Conservation (phyloP, 176 grass and related monocot species). For the Metroxylon sagu region DNA sequence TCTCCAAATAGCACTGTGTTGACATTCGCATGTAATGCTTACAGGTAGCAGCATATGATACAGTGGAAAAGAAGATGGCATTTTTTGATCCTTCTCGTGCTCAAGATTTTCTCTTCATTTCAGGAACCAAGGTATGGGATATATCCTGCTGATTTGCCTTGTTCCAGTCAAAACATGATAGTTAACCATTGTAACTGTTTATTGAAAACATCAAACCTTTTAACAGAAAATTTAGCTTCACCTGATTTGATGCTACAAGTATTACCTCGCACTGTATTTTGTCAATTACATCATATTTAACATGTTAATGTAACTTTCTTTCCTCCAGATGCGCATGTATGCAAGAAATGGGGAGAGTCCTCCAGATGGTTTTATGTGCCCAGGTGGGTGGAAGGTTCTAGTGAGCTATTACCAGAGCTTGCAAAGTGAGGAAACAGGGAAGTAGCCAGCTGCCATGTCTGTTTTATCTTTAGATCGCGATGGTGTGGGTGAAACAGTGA, state of each 20-base stretch:
- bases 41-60: slow-evolving; percentile 54
- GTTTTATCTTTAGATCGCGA: not conserved
- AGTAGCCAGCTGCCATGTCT: slow-evolving; percentile 15
- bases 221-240: no score
- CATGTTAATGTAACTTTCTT: not conserved
- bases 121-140: slow-evolving; percentile 20
- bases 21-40: not conserved
- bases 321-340: slow-evolving; percentile 65
- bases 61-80: not conserved
- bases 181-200: no score
- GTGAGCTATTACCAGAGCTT: slow-evolving; percentile 82
- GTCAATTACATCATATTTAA: not conserved
- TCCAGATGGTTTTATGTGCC: slow-evolving; percentile 94
- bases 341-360: slow-evolving; percentile 86
- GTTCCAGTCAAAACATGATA: no score
- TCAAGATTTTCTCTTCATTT: slow-evolving; percentile 43
- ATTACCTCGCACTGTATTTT: no score
- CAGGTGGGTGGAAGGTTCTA: slow-evolving; percentile 87
- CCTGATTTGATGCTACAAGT: not conserved
- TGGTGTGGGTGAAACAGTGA: no score
- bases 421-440: slow-evolving; percentile 50
- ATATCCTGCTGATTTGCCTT: no score
- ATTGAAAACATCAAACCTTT: no score
- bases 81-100: slow-evolving; percentile 1
- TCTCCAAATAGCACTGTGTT: not conserved